Evolutionary conservation across 192 early-diverging fungal genomes (phyloP).

Genomic region (Hyaloraphidium curvatum): DNA sequence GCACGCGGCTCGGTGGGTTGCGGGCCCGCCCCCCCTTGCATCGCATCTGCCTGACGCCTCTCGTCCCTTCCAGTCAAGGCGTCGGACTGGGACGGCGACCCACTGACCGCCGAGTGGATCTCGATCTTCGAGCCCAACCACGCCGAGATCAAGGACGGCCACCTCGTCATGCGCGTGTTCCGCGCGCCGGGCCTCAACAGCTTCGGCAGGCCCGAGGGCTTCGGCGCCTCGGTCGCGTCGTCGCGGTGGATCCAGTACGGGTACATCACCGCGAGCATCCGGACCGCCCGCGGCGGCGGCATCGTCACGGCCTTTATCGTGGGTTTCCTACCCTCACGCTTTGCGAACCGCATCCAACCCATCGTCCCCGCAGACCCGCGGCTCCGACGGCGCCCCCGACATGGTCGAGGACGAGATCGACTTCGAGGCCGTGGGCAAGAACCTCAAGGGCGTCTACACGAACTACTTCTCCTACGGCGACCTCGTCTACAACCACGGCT

Average conservation of each 20-base stretch:
- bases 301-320: too few relatives aligned
- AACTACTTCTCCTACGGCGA: slow-evolving; percentile 31
- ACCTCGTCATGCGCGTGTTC: slow-evolving; percentile 10
- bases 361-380: slow-evolving; percentile 16
- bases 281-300: too few relatives aligned
- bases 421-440: slow-evolving; percentile 39
- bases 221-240: slow-evolving; percentile 18
- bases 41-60: too few relatives aligned
- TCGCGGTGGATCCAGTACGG: slow-evolving; percentile 20
- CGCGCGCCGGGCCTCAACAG: slow-evolving; percentile 5
- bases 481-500: slow-evolving; percentile 14
- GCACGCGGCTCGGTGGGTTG: too few relatives aligned
- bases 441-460: slow-evolving; percentile 22
- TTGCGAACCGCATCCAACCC: too few relatives aligned
- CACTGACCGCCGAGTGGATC: too few relatives aligned
- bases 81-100: too few relatives aligned
- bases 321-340: too few relatives aligned
- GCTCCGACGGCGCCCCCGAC: slow-evolving; percentile 28
- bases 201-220: slow-evolving; percentile 15
- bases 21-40: too few relatives aligned
- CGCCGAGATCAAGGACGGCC: slow-evolving; percentile 13
- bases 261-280: slow-evolving; percentile 17
- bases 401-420: slow-evolving; percentile 43
- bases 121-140: slow-evolving; percentile 16
- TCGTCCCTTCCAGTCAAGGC: too few relatives aligned